Percentiles rank a stretch among this genome's conserved stretches.
Evolutionary conservation across 257 asterid species (phyloP).

Genomic region (Nicotiana obtusifolia): DNA sequence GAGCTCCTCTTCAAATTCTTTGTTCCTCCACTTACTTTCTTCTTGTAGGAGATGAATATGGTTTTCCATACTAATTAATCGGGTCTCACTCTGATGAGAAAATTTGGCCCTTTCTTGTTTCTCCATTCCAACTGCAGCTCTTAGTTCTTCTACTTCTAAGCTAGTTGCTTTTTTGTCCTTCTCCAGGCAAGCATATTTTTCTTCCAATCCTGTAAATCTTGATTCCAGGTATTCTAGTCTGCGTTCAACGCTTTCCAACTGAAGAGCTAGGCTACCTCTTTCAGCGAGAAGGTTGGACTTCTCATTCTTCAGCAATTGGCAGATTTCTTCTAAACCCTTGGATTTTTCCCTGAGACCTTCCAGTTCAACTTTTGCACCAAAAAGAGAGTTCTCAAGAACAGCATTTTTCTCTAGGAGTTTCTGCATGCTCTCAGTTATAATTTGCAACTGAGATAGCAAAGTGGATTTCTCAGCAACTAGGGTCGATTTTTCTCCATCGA

Average conservation of each 20-base stretch:
- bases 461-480: constrained; percentile 77
- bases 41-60: constrained; percentile 64
- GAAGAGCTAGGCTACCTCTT: constrained; percentile 44
- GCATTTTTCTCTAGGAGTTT: constrained; percentile 65
- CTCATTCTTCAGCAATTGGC: constrained; percentile 70
- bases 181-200: constrained; percentile 57
- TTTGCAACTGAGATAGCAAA: constrained; percentile 65
- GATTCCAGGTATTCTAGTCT: constrained; percentile 54
- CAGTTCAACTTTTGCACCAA: constrained; percentile 64
- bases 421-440: constrained; percentile 70
- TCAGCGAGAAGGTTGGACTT: constrained; percentile 56
- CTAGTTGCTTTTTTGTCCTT: constrained; percentile 64
- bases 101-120: constrained; percentile 59
- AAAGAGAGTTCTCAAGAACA: constrained; percentile 71
- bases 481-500: constrained; percentile 52
- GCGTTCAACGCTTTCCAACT: constrained; percentile 59
- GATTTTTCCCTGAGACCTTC: constrained; percentile 92
- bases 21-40: constrained; percentile 62
- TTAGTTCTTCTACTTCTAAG: constrained; percentile 51
- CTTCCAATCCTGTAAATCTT: constrained; percentile 61
- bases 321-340: constrained; percentile 71
- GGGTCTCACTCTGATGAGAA: constrained; percentile 44
- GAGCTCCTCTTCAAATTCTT: constrained; percentile 69
- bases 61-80: constrained; percentile 58
- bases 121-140: constrained; percentile 50